A percentile compares a stretch with the other conserved stretches of the same genome.
Evolutionary conservation across 176 grass and related monocot genomes (phyloP).

Genomic region (Aechmea fasciata): DNA sequence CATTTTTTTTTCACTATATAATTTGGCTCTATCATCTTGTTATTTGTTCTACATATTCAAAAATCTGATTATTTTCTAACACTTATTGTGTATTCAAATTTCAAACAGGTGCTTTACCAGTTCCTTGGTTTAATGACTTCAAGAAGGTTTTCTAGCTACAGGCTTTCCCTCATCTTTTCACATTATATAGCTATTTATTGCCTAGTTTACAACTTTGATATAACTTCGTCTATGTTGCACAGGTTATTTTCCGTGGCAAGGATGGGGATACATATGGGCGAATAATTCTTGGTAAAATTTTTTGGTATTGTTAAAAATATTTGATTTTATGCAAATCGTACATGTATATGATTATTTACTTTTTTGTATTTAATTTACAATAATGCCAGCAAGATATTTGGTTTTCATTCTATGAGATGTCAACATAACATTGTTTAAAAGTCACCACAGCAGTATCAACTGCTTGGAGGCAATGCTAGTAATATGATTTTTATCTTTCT

Average conservation of each 20-base stretch:
- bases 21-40: neutral
- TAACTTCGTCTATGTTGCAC: neutral
- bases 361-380: neutral
- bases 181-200: neutral
- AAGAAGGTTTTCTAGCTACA: conserved; percentile 5
- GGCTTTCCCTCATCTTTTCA: neutral
- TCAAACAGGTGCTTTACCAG: conserved; percentile 6
- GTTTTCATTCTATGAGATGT: neutral
- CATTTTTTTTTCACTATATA: neutral
- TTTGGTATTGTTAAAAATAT: conserved; percentile 5
- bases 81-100: neutral
- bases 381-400: neutral
- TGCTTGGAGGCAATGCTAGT: neutral
- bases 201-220: neutral
- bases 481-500: neutral
- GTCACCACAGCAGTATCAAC: neutral
- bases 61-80: neutral
- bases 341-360: neutral
- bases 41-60: neutral
- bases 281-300: conserved; percentile 10
- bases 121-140: conserved; percentile 20
- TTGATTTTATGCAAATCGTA: neutral
- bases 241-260: conserved; percentile 22
- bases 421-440: neutral
- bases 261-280: conserved; percentile 24